These are phyloP conservation scores for Lepidium aucheri DNA, from an alignment of 345 rosid genomes.

Conservation along the genomic window DNA sequence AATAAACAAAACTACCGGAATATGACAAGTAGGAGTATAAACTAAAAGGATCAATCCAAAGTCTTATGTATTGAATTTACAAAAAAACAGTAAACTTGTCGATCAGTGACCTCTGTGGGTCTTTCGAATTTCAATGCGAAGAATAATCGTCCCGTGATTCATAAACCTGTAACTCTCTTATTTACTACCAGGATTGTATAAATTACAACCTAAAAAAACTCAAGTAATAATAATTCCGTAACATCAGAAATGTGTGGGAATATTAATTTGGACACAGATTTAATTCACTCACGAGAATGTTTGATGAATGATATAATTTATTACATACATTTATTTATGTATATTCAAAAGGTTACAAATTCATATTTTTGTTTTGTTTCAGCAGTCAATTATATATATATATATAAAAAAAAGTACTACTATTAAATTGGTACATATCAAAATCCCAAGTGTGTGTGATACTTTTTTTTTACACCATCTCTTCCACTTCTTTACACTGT, in stretches of 20 bases:
- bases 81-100: neutral
- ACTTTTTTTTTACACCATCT: slow-evolving; percentile 13
- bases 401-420: neutral
- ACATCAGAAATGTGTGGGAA: neutral
- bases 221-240: neutral
- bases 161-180: neutral
- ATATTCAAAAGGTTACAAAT: neutral
- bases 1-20: neutral
- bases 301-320: neutral
- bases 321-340: neutral
- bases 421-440: slow-evolving; percentile 1
- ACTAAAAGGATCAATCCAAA: slow-evolving; percentile 10
- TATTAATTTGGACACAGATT: neutral
- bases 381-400: too few relatives aligned
- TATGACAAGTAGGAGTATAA: neutral
- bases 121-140: slow-evolving; percentile 12
- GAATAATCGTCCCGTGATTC: slow-evolving; percentile 19
- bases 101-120: slow-evolving; percentile 3
- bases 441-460: slow-evolving; percentile 12
- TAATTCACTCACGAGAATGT: neutral
- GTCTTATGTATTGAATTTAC: neutral
- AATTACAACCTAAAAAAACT: neutral
- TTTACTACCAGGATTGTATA: neutral
- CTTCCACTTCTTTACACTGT: slow-evolving; percentile 12
- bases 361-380: too few relatives aligned